Evolutionary conservation across 176 grass and related monocot genomes (phyloP).

Genomic region (Carex kokanica): DNA sequence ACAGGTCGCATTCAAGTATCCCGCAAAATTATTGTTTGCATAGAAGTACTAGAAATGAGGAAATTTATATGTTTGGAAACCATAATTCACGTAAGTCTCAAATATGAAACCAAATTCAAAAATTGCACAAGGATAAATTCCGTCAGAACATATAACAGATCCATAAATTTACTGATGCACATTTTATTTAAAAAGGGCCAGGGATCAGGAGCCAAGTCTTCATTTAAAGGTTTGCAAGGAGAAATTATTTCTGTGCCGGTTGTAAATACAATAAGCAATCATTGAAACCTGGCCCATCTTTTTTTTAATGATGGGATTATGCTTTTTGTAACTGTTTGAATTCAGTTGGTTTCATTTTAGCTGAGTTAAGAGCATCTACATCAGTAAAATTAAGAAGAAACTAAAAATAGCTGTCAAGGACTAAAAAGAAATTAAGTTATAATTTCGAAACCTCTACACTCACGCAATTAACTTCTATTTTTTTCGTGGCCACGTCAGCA

Average conservation of each 20-base stretch:
- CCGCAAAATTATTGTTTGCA: neutral
- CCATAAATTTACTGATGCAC: neutral
- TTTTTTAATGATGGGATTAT: neutral
- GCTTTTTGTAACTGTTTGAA: neutral
- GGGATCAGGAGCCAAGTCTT: neutral
- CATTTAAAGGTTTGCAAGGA: neutral
- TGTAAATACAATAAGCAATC: neutral
- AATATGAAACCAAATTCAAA: neutral
- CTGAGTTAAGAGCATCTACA: too few relatives aligned
- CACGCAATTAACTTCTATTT: too few relatives aligned
- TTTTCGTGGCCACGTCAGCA: too few relatives aligned
- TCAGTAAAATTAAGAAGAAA: too few relatives aligned
- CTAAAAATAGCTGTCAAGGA: too few relatives aligned
- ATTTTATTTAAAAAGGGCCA: neutral
- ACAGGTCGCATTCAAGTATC: neutral
- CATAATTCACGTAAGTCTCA: neutral
- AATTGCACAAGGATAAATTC: neutral
- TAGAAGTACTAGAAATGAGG: neutral
- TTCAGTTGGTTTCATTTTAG: neutral
- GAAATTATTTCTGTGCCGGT: neutral
- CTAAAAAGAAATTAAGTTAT: too few relatives aligned
- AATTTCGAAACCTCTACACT: too few relatives aligned
- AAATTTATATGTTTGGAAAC: neutral
- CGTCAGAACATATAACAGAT: neutral
- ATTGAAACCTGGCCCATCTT: neutral